These are phyloP conservation scores for Escallonia herrerae DNA, from an alignment of 129 eudicot species.

Conservation along the genomic window DNA sequence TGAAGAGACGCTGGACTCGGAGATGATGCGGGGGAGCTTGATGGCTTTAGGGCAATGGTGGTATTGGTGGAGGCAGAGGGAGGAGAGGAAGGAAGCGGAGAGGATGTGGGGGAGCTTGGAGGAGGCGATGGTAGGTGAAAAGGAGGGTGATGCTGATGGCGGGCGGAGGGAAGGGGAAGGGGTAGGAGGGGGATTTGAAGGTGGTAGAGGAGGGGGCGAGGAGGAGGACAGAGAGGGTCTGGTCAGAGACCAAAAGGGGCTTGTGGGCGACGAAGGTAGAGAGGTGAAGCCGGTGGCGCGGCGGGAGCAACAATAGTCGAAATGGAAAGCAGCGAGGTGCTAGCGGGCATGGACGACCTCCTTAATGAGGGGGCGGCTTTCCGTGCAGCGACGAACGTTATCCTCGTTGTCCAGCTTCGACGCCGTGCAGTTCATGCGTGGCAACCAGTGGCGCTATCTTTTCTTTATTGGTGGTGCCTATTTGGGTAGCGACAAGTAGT, in stretches of 20 bases:
- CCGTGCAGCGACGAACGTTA: conserved; percentile 88
- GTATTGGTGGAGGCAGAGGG: conserved; percentile 22
- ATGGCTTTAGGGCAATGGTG: conserved; percentile 26
- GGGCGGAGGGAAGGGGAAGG: conserved; percentile 18
- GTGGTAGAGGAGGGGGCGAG: conserved; percentile 33
- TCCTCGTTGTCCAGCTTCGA: conserved; percentile 96
- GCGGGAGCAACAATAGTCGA: conserved; percentile 90
- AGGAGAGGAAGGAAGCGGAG: conserved; percentile 1
- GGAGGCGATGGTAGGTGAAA: conserved; percentile 21
- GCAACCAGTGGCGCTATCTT: neutral
- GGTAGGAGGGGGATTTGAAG: conserved; percentile 9
- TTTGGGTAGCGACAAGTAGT: neutral
- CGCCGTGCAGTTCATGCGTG: conserved; percentile 72
- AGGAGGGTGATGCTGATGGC: conserved; percentile 31
- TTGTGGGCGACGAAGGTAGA: conserved; percentile 70
- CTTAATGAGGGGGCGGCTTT: conserved; percentile 87
- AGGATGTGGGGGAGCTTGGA: too few relatives aligned
- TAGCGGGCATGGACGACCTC: conserved; percentile 92
- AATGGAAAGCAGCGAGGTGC: conserved; percentile 97
- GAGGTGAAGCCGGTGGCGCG: conserved; percentile 82
- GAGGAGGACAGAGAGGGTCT: conserved; percentile 73
- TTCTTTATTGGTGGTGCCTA: neutral
- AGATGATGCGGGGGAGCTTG: conserved; percentile 63
- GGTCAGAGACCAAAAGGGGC: conserved; percentile 66
- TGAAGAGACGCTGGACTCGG: conserved; percentile 61